These are phyloP conservation scores for Spirogloea muscicola DNA, from an alignment of 139 green algal genomes.

Conservation along the genomic window DNA sequence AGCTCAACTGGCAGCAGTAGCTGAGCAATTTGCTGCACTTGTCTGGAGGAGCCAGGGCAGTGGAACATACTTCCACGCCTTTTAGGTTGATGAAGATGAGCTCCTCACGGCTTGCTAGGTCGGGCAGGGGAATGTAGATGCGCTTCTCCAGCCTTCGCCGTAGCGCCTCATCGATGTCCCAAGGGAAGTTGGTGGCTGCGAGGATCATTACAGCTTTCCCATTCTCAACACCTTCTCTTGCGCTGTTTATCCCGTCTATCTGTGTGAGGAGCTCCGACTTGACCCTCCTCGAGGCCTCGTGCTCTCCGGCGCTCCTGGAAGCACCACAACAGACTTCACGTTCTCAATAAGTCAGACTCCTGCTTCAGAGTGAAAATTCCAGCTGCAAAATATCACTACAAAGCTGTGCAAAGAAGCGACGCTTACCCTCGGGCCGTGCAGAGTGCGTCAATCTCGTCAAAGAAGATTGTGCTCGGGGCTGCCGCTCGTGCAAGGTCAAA, in stretches of 20 bases:
- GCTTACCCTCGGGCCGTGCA: constrained; percentile 69
- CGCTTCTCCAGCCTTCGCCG: constrained; percentile 84
- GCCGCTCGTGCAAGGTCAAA: constrained; percentile 79
- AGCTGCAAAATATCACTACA: no score
- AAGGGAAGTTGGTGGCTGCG: constrained; percentile 90
- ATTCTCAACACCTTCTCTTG: constrained; percentile 14
- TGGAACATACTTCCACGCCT: constrained; percentile 41
- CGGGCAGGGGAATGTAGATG: constrained; percentile 91
- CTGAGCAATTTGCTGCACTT: no score
- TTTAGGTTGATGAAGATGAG: constrained; percentile 82
- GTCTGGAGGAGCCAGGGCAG: no score
- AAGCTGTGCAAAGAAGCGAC: no score
- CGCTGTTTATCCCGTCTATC: constrained; percentile 48
- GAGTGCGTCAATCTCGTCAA: constrained; percentile 88
- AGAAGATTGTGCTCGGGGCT: constrained; percentile 82
- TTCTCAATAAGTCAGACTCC: no score
- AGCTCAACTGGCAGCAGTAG: no score
- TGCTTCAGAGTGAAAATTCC: no score
- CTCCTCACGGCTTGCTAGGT: constrained; percentile 60
- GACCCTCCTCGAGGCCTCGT: constrained; percentile 76
- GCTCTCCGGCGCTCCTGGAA: constrained; percentile 62
- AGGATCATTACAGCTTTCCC: constrained; percentile 79
- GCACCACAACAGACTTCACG: no score
- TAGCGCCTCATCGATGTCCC: constrained; percentile 88
- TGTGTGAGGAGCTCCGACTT: constrained; percentile 90